These are phyloP conservation scores for Kurtzmaniella quercitrusa DNA, from an alignment of 1,139 yeast species.

Conservation along the genomic window DNA sequence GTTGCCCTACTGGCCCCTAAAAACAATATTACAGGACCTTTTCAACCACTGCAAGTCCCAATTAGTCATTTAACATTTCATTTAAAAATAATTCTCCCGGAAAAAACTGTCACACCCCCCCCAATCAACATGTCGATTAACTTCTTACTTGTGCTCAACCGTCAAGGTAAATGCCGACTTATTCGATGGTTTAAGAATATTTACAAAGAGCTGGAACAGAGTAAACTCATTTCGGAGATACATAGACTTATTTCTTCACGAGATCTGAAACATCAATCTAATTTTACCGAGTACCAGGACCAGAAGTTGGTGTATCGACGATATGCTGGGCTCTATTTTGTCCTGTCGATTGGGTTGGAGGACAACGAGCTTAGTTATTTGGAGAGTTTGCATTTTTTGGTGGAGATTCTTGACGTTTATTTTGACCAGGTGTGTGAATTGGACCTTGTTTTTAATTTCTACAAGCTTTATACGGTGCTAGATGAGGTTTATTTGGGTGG, in stretches of 20 bases:
- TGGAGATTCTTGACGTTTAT: conserved; percentile 81
- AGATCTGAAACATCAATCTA: conserved; percentile 79
- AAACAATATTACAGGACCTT: no score
- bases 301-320: conserved; percentile 79
- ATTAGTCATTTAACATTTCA: no score
- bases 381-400: conserved; percentile 83
- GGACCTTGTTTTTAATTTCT: conserved; percentile 80
- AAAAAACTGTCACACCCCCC: no score
- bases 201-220: conserved; percentile 42
- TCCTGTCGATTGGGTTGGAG: conserved; percentile 66
- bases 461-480: conserved; percentile 63
- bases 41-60: no score
- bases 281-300: conserved; percentile 72
- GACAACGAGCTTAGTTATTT: conserved; percentile 81
- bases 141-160: conserved; percentile 74
- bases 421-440: conserved; percentile 92
- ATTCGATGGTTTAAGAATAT: conserved; percentile 68
- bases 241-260: conserved; percentile 78
- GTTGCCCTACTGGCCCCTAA: no score
- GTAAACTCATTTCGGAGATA: conserved; percentile 60
- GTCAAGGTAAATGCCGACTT: conserved; percentile 89
- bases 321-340: conserved; percentile 88
- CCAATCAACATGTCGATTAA: conserved; percentile 78
- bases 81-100: no score
- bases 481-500: conserved; percentile 81